Evolutionary conservation across 306 rosid genomes (phyloP).

Genomic region (Quercus dentata): DNA sequence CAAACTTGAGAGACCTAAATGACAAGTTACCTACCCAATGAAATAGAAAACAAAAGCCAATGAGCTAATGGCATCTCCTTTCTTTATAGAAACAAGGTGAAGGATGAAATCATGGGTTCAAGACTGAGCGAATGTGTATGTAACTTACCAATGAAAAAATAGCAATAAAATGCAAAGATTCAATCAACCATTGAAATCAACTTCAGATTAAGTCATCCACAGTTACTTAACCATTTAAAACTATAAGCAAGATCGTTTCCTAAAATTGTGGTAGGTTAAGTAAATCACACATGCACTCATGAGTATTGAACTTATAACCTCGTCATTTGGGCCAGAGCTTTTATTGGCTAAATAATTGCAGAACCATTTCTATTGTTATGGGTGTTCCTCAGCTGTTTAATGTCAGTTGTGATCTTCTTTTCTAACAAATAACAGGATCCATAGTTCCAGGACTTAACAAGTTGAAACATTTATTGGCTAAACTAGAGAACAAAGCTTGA

Average conservation of each 20-base stretch:
- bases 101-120: too few relatives aligned
- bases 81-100: too few relatives aligned
- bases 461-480: not conserved
- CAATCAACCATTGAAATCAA: not conserved
- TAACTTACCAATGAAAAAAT: not conserved
- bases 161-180: not conserved
- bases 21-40: not conserved
- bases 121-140: too few relatives aligned
- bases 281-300: not conserved
- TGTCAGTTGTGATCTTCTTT: not conserved
- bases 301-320: not conserved
- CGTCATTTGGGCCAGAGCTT: not conserved
- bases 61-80: too few relatives aligned
- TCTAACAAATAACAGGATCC: not conserved
- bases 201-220: not conserved
- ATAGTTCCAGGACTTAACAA: not conserved
- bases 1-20: not conserved
- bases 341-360: not conserved
- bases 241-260: not conserved
- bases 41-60: too few relatives aligned
- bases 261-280: not conserved
- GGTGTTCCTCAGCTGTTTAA: not conserved
- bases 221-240: not conserved
- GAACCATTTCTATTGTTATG: not conserved
- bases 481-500: not conserved